These are phyloP conservation scores for Panicum hallii DNA, from an alignment of 202 grass and related monocot genomes.

Conservation along the genomic window DNA sequence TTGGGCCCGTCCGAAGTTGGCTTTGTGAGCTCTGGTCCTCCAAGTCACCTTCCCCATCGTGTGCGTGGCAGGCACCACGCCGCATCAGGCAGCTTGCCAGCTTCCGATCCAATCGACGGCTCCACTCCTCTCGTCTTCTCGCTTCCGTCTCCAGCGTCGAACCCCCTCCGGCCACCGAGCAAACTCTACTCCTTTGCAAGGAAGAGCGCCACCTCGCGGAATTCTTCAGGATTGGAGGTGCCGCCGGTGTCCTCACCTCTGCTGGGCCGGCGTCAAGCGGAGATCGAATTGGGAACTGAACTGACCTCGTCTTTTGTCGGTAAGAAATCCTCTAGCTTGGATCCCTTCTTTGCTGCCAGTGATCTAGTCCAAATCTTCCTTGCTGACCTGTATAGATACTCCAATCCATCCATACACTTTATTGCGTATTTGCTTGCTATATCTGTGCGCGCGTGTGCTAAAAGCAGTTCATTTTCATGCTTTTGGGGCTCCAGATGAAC, in stretches of 20 bases:
- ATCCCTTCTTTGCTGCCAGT: neutral
- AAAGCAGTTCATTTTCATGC: neutral
- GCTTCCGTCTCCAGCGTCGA: conserved; percentile 5
- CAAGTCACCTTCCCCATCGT: neutral
- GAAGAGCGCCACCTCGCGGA: neutral
- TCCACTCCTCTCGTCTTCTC: neutral
- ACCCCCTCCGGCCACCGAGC: neutral
- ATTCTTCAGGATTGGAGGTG: neutral
- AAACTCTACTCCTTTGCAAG: neutral
- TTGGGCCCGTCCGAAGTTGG: neutral
- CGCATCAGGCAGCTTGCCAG: neutral
- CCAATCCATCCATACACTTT: neutral
- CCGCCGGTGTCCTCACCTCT: neutral
- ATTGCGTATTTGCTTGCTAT: neutral
- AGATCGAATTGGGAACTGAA: neutral
- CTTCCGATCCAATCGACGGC: conserved; percentile 18
- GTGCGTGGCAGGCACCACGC: neutral
- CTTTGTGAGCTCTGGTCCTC: neutral
- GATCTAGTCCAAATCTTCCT: neutral
- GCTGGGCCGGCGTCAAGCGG: neutral
- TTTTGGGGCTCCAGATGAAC: conserved; percentile 3
- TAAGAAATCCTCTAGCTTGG: conserved; percentile 17
- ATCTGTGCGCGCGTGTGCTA: neutral
- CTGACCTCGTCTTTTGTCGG: neutral
- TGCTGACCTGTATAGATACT: neutral